Conservation (phyloP, 1,284 basidiomycete genomes). For the Apiotrichum veenhuisii region DNA sequence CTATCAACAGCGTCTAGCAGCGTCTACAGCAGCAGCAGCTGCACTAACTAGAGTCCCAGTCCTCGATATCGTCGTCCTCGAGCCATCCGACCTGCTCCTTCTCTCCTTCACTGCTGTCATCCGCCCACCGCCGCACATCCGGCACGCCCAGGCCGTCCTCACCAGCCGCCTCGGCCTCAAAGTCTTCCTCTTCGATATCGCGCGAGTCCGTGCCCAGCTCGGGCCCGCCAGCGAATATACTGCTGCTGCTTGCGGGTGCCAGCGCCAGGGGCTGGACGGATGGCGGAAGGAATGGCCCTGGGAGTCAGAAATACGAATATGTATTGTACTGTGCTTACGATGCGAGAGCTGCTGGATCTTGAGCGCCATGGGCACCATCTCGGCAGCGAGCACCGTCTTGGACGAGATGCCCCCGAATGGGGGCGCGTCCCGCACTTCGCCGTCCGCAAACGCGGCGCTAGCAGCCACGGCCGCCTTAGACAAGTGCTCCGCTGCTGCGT, state of each 20-base stretch:
- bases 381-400: constrained; percentile 32
- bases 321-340: not conserved
- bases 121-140: constrained; percentile 12
- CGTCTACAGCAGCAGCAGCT: not conserved
- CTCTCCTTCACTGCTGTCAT: not conserved
- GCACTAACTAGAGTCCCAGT: constrained; percentile 1
- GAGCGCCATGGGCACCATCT: constrained; percentile 46
- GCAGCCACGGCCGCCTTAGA: constrained; percentile 27
- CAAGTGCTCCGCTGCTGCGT: constrained; percentile 36
- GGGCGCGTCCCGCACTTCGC: constrained; percentile 9
- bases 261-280: constrained; percentile 30
- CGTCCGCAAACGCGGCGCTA: constrained; percentile 12
- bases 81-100: constrained; percentile 10
- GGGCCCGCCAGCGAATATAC: not conserved
- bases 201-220: constrained; percentile 6
- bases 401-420: constrained; percentile 38
- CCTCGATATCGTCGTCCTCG: constrained; percentile 21
- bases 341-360: constrained; percentile 35
- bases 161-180: constrained; percentile 7
- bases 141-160: constrained; percentile 20
- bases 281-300: constrained; percentile 35
- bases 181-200: constrained; percentile 2
- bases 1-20: no score
- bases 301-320: not conserved
- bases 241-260: constrained; percentile 16